phyloP scores from a whole-genome alignment of 345 rosid genomes.

The Anacardium occidentale region DNA sequence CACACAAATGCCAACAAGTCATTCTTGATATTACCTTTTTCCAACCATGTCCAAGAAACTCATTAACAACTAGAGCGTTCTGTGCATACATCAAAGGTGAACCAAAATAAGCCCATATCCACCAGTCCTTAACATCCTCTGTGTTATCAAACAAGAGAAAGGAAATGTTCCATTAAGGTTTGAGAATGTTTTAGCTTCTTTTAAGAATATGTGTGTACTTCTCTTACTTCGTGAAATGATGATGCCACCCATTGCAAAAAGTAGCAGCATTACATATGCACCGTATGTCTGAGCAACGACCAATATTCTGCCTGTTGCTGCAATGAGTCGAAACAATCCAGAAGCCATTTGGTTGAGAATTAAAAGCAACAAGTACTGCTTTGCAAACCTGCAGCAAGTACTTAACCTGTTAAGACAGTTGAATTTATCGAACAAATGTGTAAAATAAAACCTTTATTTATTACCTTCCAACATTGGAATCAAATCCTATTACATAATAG shows the following conservation, averaged over 20 bases:
- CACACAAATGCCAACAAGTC: no score
- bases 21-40: constrained; percentile 13
- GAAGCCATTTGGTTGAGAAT: constrained; percentile 43
- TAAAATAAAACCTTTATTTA: neutral
- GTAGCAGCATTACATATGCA: constrained; percentile 32
- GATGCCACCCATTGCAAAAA: constrained; percentile 42
- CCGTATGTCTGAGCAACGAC: constrained; percentile 44
- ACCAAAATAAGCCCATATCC: constrained; percentile 25
- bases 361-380: constrained; percentile 38
- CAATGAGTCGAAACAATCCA: constrained; percentile 39
- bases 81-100: constrained; percentile 28
- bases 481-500: constrained; percentile 47
- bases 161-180: no score
- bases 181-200: no score
- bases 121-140: no score
- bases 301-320: constrained; percentile 41
- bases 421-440: neutral
- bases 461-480: constrained; percentile 45
- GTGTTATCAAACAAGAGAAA: no score
- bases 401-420: neutral
- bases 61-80: constrained; percentile 33
- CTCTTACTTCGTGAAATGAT: neutral
- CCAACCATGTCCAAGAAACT: constrained; percentile 30
- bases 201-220: neutral
- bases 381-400: constrained; percentile 38